These are phyloP conservation scores for Trichomonas tenax DNA, from an alignment of 208 protist species.

Conservation along the genomic window DNA sequence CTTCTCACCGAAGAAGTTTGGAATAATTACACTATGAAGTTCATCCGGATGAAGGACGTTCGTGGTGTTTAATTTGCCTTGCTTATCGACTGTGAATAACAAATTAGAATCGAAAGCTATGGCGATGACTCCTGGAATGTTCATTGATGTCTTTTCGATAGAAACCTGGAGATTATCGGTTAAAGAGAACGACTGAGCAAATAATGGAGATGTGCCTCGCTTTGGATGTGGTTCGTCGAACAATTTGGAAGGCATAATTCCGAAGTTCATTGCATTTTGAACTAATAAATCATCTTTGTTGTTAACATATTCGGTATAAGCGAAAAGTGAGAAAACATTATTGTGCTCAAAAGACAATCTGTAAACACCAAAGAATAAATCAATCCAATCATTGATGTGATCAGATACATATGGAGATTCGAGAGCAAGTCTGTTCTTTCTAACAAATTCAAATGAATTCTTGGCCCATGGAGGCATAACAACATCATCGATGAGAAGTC, in stretches of 20 bases:
- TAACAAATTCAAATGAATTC: slow-evolving; percentile 31
- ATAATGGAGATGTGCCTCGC: not conserved
- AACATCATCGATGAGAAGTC: slow-evolving; percentile 21
- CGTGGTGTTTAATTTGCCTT: not conserved
- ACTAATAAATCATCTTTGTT: not conserved
- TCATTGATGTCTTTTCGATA: not conserved
- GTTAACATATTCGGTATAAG: not conserved
- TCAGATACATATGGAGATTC: slow-evolving; percentile 53
- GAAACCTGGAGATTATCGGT: not conserved
- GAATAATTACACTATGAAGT: not conserved
- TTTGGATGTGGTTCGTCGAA: not conserved
- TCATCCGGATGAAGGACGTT: not conserved
- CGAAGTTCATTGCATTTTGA: not conserved
- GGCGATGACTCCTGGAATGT: not conserved
- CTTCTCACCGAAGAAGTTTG: not conserved
- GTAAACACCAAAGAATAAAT: slow-evolving; percentile 77
- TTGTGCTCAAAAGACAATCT: not conserved
- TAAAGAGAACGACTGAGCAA: not conserved
- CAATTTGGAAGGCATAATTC: not conserved
- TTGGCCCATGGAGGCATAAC: slow-evolving; percentile 38
- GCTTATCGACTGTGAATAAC: not conserved
- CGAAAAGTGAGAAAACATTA: not conserved
- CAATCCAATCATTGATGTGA: slow-evolving; percentile 81
- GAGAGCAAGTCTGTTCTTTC: slow-evolving; percentile 32
- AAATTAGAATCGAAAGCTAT: not conserved